phyloP scores from a whole-genome alignment of 768 basidiomycete species.

The Erythrobasidium yunnanense region DNA sequence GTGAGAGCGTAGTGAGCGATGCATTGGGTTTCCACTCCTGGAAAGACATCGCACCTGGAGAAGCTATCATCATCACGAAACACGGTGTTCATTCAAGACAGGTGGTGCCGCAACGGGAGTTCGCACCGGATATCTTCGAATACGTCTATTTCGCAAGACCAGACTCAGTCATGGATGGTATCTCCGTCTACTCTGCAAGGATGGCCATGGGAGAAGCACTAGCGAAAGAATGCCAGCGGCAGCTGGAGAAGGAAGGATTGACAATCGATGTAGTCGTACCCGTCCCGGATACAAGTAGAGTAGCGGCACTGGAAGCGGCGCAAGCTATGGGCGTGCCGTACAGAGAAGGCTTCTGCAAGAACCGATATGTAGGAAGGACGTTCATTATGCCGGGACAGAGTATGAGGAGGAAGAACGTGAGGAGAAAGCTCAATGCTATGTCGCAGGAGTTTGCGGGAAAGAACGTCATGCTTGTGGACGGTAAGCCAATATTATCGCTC shows the following conservation, averaged over 20 bases:
- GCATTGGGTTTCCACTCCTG: conserved; percentile 81
- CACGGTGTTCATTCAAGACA: conserved; percentile 61
- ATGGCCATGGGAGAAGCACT: conserved; percentile 99
- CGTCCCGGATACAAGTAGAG: conserved; percentile 90
- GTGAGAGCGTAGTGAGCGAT: conserved; percentile 93
- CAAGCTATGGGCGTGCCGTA: conserved; percentile 82
- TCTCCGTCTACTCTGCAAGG: conserved; percentile 90
- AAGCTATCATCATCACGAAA: conserved; percentile 91
- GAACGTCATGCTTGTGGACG: conserved; percentile 90
- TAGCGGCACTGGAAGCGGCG: conserved; percentile 88
- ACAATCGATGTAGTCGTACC: conserved; percentile 93
- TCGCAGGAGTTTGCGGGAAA: conserved; percentile 86
- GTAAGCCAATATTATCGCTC: conserved; percentile 47
- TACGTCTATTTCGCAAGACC: conserved; percentile 97
- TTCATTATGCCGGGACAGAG: conserved; percentile 99
- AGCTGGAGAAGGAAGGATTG: conserved; percentile 58
- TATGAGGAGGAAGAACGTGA: conserved; percentile 71
- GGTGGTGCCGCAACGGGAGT: conserved; percentile 57
- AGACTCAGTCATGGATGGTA: conserved; percentile 91
- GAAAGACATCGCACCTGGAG: conserved; percentile 88
- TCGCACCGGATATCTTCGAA: conserved; percentile 98
- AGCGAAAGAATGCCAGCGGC: conserved; percentile 69
- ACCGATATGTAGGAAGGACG: conserved; percentile 92
- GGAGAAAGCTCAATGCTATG: conserved; percentile 95
- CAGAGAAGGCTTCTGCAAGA: conserved; percentile 96